phyloP scores from a whole-genome alignment of 495 filamentous ascomycete genomes.

The Oidiodendron maius region DNA sequence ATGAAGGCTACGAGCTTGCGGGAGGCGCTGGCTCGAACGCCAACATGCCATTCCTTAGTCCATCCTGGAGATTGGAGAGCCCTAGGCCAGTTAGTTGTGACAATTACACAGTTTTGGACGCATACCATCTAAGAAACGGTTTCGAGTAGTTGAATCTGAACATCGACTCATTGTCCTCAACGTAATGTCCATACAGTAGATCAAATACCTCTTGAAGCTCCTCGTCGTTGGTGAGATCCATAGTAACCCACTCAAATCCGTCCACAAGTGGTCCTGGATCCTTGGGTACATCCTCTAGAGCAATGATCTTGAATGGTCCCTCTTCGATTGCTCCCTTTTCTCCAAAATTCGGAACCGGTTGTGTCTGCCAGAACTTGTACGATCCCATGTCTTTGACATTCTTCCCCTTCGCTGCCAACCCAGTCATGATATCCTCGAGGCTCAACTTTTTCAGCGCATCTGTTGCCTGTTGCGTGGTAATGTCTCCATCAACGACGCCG shows the following conservation, averaged over 20 bases:
- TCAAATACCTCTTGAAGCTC: constrained; percentile 80
- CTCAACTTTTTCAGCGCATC: constrained; percentile 67
- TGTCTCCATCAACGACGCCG: constrained; percentile 26
- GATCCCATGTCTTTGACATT: constrained; percentile 92
- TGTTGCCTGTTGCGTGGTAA: constrained; percentile 29
- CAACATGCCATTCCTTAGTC: constrained; percentile 91
- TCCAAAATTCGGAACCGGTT: constrained; percentile 84
- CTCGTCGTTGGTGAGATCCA: constrained; percentile 63
- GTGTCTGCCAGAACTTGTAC: constrained; percentile 98
- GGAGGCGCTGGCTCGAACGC: constrained; percentile 73
- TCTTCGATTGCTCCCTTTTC: constrained; percentile 41
- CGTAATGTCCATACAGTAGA: constrained; percentile 84
- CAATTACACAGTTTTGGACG: neutral
- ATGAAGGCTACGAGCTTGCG: constrained; percentile 90
- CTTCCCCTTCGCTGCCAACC: constrained; percentile 67
- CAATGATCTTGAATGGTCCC: constrained; percentile 54
- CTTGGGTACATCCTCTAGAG: constrained; percentile 67
- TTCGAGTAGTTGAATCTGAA: constrained; percentile 93
- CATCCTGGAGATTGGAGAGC: constrained; percentile 93
- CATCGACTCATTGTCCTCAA: constrained; percentile 94
- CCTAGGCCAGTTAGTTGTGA: constrained; percentile 43
- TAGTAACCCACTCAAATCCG: constrained; percentile 88
- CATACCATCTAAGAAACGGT: constrained; percentile 82
- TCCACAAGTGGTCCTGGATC: constrained; percentile 61
- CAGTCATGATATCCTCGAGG: constrained; percentile 75